Base-by-base conservation (phyloP, 257 asterid genomes). In the Nicotiana noctiflora region DNA sequence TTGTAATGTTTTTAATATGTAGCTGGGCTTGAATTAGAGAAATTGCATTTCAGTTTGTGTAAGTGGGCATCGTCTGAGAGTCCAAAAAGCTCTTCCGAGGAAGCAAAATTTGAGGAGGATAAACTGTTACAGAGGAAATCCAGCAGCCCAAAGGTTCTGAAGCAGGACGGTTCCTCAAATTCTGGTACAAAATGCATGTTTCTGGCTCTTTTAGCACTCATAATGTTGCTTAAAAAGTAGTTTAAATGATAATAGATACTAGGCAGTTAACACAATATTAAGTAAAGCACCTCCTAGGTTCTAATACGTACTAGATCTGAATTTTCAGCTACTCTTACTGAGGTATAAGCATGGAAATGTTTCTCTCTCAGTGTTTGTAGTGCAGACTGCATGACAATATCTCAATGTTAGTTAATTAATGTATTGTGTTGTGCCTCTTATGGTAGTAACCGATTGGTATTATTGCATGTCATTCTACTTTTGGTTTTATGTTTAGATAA, bases 41-140 rank as follows among this genome's bases (percentile, higher is more conserved):
- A 83, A 59, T 89, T 92, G 0, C 88, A 32, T 81, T 89, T 94
- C 86, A 84, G 77, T 29, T 83, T 94, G 89, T 81, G 89, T 89
- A 92, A 90, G 85, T 93, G 98, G 98, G 88, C 84, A 37, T 81
- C 90, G 15, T 84, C 91, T 55, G 84, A 85, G 79, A 84, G 83
- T 82, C 81, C 87, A 53, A 90, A 84, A 70, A 82, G 87, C 85
- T 37, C 27, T 74, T 40, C 84, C 3, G 84, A 49, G 80, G 89
- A 84, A 83, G 85, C 88, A 59, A 87, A 86, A 81, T 81, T 61
- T 11, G 89, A 85, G 59, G 93, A 89, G 87, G 96, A 85, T 72
- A 87, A 84, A 59, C 67, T 84, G 80, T 76, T 62, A 61, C 87
- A 79, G 34, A 74, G 75, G 81, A 83, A 86, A 82, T 84, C 91